Evolutionary conservation across 257 asterid species (phyloP).

Genomic region (Phtheirospermum japonicum): DNA sequence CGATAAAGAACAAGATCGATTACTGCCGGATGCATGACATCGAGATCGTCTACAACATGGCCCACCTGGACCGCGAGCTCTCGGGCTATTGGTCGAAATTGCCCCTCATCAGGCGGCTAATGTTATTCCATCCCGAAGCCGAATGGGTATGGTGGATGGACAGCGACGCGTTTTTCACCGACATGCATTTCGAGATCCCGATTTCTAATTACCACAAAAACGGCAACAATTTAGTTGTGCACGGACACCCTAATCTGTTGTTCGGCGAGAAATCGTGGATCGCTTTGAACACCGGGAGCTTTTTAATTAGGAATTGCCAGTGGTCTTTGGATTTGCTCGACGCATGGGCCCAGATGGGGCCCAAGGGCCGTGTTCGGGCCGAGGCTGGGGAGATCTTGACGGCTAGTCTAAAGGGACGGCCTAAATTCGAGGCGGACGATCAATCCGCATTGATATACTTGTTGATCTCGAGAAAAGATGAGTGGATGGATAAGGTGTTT

Average conservation of each 20-base stretch:
- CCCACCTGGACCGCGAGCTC: slow-evolving; percentile 35
- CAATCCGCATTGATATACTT: slow-evolving; percentile 47
- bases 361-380: slow-evolving; percentile 34
- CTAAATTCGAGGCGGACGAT: slow-evolving; percentile 44
- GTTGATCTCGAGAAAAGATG: slow-evolving; percentile 30
- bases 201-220: slow-evolving; percentile 22
- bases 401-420: slow-evolving; percentile 46
- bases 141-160: slow-evolving; percentile 64
- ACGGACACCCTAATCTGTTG: slow-evolving; percentile 37
- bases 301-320: slow-evolving; percentile 42
- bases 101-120: slow-evolving; percentile 40
- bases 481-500: slow-evolving; percentile 46
- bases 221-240: slow-evolving; percentile 33
- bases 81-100: slow-evolving; percentile 50
- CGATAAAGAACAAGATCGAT: slow-evolving; percentile 52
- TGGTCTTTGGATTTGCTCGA: slow-evolving; percentile 58
- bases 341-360: slow-evolving; percentile 50
- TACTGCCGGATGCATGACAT: slow-evolving; percentile 44
- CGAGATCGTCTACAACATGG: slow-evolving; percentile 45
- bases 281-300: slow-evolving; percentile 41
- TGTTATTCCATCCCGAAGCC: slow-evolving; percentile 45
- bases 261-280: slow-evolving; percentile 45
- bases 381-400: slow-evolving; percentile 43
- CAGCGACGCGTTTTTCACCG: slow-evolving; percentile 50
- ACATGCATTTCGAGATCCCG: slow-evolving; percentile 43